Conservation (phyloP, 345 rosid species). For the Citrus maxima region DNA sequence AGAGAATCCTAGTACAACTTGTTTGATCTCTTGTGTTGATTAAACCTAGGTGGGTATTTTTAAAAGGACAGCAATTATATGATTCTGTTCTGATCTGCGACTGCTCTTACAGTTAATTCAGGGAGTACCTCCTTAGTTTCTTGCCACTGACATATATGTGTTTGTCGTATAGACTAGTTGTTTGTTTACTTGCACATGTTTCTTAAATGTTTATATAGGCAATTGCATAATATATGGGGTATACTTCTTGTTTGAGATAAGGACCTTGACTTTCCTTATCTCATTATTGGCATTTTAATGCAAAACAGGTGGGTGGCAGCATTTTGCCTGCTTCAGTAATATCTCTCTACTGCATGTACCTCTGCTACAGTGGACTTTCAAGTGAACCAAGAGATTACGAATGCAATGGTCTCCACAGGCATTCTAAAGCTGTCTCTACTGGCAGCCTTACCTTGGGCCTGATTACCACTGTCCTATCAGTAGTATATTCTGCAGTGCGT, state of each 20-base stretch:
- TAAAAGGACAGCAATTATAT: background rate
- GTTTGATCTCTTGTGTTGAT: background rate
- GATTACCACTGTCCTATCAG: conserved; percentile 85
- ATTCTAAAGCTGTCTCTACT: conserved; percentile 87
- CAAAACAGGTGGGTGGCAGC: conserved; percentile 81
- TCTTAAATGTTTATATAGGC: background rate
- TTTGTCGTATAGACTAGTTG: background rate
- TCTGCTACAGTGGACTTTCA: conserved; percentile 93
- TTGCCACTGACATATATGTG: background rate
- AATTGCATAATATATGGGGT: background rate
- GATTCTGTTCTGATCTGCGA: background rate
- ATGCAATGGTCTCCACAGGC: conserved; percentile 94
- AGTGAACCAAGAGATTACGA: conserved; percentile 93
- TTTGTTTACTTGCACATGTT: background rate
- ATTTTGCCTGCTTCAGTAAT: conserved; percentile 93
- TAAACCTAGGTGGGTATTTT: background rate
- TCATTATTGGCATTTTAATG: conserved; percentile 1
- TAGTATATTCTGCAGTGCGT: conserved; percentile 95
- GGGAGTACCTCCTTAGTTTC: background rate
- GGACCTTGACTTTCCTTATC: background rate
- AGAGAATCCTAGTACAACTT: background rate
- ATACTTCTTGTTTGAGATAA: background rate
- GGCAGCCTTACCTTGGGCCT: conserved; percentile 85
- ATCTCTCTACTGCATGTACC: conserved; percentile 90
- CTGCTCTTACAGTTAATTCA: background rate